These are phyloP conservation scores for Astraeus odoratus DNA, from an alignment of 768 basidiomycete species.

Conservation along the genomic window DNA sequence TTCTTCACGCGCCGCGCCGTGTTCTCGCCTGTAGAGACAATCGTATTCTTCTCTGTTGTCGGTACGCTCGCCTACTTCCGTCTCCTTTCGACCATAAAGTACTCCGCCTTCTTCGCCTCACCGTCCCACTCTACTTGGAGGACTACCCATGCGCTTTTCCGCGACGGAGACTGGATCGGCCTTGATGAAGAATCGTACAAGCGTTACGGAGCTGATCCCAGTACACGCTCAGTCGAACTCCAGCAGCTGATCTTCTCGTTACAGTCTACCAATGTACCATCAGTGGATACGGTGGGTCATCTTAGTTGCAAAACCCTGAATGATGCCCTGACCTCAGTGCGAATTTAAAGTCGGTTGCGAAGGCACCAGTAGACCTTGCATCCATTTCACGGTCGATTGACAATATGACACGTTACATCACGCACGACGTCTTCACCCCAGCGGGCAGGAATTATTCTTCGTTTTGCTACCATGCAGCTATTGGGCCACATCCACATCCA, in stretches of 20 bases:
- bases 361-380: constrained; percentile 31
- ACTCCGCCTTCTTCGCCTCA: constrained; percentile 73
- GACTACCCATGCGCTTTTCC: constrained; percentile 50
- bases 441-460: constrained; percentile 42
- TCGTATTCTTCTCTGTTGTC: constrained; percentile 82
- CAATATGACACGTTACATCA: constrained; percentile 46
- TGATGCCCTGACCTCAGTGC: constrained; percentile 4
- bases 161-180: constrained; percentile 54
- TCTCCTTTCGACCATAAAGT: constrained; percentile 82
- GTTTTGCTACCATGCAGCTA: constrained; percentile 41
- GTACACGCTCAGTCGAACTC: constrained; percentile 48
- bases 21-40: constrained; percentile 79
- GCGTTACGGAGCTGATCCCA: constrained; percentile 24
- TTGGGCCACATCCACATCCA: too few relatives aligned
- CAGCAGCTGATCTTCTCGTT: constrained; percentile 68
- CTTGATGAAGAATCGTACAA: constrained; percentile 51
- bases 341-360: constrained; percentile 21
- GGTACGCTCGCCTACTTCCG: constrained; percentile 95
- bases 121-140: constrained; percentile 40
- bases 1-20: constrained; percentile 69
- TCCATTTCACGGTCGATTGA: constrained; percentile 37
- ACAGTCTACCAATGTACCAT: constrained; percentile 28
- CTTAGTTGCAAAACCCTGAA: background rate
- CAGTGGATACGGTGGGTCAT: constrained; percentile 30
- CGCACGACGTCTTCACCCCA: constrained; percentile 32